These are phyloP conservation scores for Nymphaea thermarum DNA, from an alignment of 164 flowering plant genomes.

Conservation along the genomic window DNA sequence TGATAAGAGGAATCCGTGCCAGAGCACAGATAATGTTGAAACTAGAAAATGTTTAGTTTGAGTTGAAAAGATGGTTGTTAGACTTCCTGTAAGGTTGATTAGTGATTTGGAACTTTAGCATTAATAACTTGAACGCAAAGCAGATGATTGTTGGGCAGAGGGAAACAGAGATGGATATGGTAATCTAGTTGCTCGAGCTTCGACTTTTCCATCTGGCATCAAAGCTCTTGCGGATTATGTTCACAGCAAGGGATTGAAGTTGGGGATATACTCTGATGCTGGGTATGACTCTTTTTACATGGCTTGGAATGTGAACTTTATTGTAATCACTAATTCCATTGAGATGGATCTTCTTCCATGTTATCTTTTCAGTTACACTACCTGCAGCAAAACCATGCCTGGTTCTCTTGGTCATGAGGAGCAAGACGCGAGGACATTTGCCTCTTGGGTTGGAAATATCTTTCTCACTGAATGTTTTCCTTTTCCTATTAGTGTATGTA, in stretches of 20 bases:
- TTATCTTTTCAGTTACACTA: background rate
- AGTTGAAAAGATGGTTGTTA: no score
- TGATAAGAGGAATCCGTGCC: no score
- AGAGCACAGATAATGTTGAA: no score
- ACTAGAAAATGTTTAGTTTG: no score
- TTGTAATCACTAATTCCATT: no score
- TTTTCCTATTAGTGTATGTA: background rate
- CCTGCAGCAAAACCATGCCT: constrained; percentile 43
- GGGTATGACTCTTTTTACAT: constrained; percentile 17
- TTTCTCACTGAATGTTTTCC: background rate
- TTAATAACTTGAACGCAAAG: background rate
- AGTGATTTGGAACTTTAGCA: no score
- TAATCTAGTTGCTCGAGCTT: constrained; percentile 19
- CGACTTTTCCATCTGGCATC: constrained; percentile 45
- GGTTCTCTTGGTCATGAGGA: constrained; percentile 44
- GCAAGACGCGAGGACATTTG: constrained; percentile 41
- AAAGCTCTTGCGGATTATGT: constrained; percentile 41
- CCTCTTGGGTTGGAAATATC: constrained; percentile 24
- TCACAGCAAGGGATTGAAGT: constrained; percentile 32
- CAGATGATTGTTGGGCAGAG: constrained; percentile 60
- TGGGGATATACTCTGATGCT: constrained; percentile 40
- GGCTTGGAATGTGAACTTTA: background rate
- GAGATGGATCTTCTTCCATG: no score
- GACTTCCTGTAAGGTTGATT: no score
- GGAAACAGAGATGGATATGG: constrained; percentile 16